Evolutionary conservation across 768 basidiomycete genomes (phyloP), one percentile per base, ranked within the genome.

Genomic region (Postia placenta): DNA sequence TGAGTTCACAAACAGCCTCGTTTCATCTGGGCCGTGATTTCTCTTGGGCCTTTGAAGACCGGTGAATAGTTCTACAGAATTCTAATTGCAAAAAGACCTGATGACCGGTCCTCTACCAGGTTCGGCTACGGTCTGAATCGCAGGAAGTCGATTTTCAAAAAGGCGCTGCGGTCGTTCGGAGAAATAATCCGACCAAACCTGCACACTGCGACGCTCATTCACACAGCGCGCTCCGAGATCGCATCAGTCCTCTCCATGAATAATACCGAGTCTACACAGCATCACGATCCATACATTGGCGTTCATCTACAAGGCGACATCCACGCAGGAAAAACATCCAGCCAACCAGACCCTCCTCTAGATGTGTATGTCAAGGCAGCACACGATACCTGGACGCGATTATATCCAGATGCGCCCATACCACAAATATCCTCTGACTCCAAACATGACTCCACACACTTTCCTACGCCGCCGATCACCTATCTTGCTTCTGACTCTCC

Each of bases 221-320:
- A 64, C 12, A 55, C 69, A 12, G 76, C 79, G 1, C 71, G 79
- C 45, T 52, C 68, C 33, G 78, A 80, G 59, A 55, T 85, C 7
- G 50, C 56, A 0, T 51, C 63, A 4, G 49, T 60, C 20, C 57
- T 67, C 24, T 57, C 60, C 19, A 33, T 59, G 26, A 17, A 47
- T 17, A 30, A 37, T 41, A 12, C n/a, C 36, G 38, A 22, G 45
- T 50, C 46, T 7, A 1, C 27, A 22, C 15, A 37, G 19, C 51
- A 53, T 24, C 47, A 52, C 12, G 62, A 60, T 23, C 58, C 63
- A 3, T 85, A 84, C 60, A 57, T 80, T 37, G 71, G 74, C n/a
- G 68, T 80, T 11, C 82, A 87, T 60, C 72, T 85, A 50, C 79
- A 84, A 27, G 74, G 76, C 38, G 84, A 84, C 12, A 83, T 85